Evolutionary conservation across 495 filamentous ascomycete species (phyloP), one percentile per base, ranked within the genome.

Genomic region (Penicillium egyptiacum): DNA sequence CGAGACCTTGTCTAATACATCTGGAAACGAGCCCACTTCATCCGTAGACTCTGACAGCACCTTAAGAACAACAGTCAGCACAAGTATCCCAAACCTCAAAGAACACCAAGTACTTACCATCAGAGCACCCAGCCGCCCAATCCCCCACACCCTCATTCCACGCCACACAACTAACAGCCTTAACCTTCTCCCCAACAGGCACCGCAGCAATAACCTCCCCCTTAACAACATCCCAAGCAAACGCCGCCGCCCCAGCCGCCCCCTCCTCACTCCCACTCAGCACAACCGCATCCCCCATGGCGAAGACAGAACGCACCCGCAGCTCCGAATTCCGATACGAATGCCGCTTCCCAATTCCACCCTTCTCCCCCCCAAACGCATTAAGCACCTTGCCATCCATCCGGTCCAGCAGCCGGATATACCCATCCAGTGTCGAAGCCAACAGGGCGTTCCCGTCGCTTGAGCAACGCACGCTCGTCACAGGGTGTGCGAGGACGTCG

Each of bases 211-310:
- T 76, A 39, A 88, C 64, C 51, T 85, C 83, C 2, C 91, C 93
- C 39, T 78, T 88, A 48, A 96, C 62, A n/a, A 96, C 67, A 81
- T 96, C 92, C 91, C 93, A 98, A 12, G 86, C 90, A 80, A 88
- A 91, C 17, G 96, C 79, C 37, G 54, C 61, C 3, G 76, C 76
- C 61, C 84, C 81, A 14, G 96, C 79, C 22, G 53, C 56, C 3
- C 75, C 62, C 39, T 75, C 76, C 73, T 97, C 92, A 61, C 88
- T 88, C n/a, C 94, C 94, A 53, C 84, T 88, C 20, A 98, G 65
- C 9, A 95, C 90, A 33, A 85, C 87, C 37, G 82, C 83, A 71
- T 96, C 94, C 55, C 79, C 84, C 20, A 83, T 80, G 0, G 88
- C 90, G 56, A 94, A 79, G 6, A 84, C 81, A 30, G 86, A 87